Conservation (phyloP, 345 rosid genomes). For the Pistacia atlantica region DNA sequence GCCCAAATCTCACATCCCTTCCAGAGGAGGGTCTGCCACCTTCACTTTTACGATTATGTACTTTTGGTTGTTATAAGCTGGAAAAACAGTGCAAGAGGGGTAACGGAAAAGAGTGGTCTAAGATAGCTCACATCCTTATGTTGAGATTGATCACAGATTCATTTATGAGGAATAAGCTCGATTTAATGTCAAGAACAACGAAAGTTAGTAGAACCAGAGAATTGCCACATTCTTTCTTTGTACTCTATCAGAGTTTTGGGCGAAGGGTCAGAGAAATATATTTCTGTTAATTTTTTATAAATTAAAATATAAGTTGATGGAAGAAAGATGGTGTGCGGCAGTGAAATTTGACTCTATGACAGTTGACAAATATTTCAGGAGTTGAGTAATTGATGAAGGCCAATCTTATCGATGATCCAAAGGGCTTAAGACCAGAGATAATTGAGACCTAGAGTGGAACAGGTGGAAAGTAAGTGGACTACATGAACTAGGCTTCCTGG, state of each 20-base stretch:
- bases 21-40: constrained; percentile 6
- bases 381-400: background rate
- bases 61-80: constrained; percentile 7
- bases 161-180: background rate
- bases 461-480: too few species aligned
- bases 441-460: too few species aligned
- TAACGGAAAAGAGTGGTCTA: constrained; percentile 17
- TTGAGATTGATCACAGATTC: background rate
- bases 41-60: constrained; percentile 7
- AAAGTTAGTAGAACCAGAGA: background rate
- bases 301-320: too few species aligned
- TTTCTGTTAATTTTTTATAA: too few species aligned
- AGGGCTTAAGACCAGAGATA: too few species aligned
- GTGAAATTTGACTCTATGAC: too few species aligned
- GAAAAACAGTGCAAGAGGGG: constrained; percentile 16
- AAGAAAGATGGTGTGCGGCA: too few species aligned
- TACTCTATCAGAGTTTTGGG: background rate
- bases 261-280: too few species aligned
- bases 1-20: constrained; percentile 19
- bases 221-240: background rate
- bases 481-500: too few species aligned
- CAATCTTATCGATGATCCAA: too few species aligned
- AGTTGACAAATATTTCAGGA: background rate
- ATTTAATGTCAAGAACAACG: background rate
- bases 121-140: constrained; percentile 19